These are phyloP conservation scores for Phytophthora rubi DNA, from an alignment of 352 stramenopile genomes.

Conservation along the genomic window DNA sequence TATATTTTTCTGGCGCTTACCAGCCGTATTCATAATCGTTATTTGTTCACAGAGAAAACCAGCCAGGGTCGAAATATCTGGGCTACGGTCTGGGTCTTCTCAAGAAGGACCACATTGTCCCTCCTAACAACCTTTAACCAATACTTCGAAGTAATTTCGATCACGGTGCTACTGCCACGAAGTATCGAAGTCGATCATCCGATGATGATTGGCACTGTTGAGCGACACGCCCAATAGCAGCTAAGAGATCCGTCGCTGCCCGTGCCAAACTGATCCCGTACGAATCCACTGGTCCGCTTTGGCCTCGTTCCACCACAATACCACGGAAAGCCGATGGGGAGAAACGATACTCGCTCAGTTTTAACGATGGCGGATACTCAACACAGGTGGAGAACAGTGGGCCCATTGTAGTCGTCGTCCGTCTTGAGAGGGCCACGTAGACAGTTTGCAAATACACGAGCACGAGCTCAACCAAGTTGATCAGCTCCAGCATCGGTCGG, in stretches of 20 bases:
- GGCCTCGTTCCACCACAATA: constrained; percentile 38
- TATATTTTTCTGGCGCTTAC: background rate
- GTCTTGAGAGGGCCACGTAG: constrained; percentile 33
- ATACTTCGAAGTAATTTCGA: background rate
- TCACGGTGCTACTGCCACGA: constrained; percentile 13
- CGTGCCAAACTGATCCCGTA: constrained; percentile 60
- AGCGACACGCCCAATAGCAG: constrained; percentile 52
- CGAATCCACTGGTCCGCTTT: constrained; percentile 41
- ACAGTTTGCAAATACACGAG: constrained; percentile 48
- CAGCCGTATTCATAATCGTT: constrained; percentile 7
- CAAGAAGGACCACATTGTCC: constrained; percentile 77
- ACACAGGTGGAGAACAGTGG: constrained; percentile 23
- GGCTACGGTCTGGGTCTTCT: constrained; percentile 76
- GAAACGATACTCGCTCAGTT: constrained; percentile 30
- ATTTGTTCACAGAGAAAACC: constrained; percentile 44
- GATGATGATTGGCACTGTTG: constrained; percentile 45
- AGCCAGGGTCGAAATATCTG: constrained; percentile 74
- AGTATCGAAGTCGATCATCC: constrained; percentile 34
- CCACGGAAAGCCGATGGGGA: constrained; percentile 26
- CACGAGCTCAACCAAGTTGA: constrained; percentile 33
- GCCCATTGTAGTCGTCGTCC: constrained; percentile 17
- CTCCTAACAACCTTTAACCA: constrained; percentile 38
- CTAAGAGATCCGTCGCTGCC: constrained; percentile 55
- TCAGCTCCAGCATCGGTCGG: constrained; percentile 32
- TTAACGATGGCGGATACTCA: constrained; percentile 2